These are phyloP conservation scores for Candida broadrunensis DNA, from an alignment of 805 yeast genomes.

Conservation along the genomic window DNA sequence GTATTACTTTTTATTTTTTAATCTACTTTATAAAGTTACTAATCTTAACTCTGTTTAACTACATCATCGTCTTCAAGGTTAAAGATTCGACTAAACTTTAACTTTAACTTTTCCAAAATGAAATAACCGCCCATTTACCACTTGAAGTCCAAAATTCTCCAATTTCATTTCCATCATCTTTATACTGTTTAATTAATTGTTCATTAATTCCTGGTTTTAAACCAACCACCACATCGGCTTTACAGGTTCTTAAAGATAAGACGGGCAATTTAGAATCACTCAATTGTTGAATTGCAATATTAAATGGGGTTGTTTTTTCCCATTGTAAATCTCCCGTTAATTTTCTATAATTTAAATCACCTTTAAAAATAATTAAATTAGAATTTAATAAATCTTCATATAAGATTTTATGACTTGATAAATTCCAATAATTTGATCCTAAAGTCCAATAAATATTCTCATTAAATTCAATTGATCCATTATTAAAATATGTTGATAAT, in stretches of 20 bases:
- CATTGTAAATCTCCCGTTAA: conserved; percentile 88
- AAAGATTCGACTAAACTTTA: too few relatives aligned
- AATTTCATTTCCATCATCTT: conserved; percentile 51
- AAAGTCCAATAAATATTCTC: conserved; percentile 87
- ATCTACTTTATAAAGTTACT: too few relatives aligned
- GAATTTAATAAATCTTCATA: conserved; percentile 62
- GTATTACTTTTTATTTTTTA: too few relatives aligned
- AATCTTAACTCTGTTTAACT: too few relatives aligned
- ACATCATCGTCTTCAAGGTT: too few relatives aligned
- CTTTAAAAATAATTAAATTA: conserved; percentile 79
- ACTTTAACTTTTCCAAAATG: conserved; percentile 13
- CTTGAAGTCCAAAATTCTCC: conserved; percentile 81
- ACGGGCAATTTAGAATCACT: conserved; percentile 61
- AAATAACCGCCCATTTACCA: conserved; percentile 92
- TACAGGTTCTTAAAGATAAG: conserved; percentile 84
- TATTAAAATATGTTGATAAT: background rate
- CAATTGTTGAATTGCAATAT: conserved; percentile 64
- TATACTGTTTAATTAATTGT: conserved; percentile 61
- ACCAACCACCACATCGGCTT: conserved; percentile 94
- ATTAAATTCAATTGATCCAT: conserved; percentile 20
- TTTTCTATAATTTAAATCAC: conserved; percentile 94
- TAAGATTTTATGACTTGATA: conserved; percentile 39
- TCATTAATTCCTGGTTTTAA: conserved; percentile 71
- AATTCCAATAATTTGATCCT: conserved; percentile 68
- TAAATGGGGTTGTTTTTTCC: conserved; percentile 78